phyloP scores from a whole-genome alignment of 2,329 filamentous ascomycete species.

The Fusarium sp. region DNA sequence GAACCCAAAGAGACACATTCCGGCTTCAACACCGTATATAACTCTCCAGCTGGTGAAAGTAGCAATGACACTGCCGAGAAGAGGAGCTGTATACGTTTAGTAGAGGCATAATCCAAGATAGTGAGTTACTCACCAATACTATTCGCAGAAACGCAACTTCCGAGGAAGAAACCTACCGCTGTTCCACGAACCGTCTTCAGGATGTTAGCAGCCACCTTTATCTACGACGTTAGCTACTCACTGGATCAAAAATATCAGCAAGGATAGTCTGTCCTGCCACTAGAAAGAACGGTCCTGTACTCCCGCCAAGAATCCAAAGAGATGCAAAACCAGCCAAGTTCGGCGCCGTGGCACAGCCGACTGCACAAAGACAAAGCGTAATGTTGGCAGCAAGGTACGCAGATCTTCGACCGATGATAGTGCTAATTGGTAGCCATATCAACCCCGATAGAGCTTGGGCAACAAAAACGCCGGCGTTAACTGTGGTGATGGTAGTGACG shows the following conservation, averaged over 20 bases:
- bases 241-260: slow-evolving; percentile 44
- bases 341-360: slow-evolving; percentile 37
- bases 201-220: neutral
- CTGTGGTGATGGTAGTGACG: slow-evolving; percentile 33
- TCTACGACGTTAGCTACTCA: neutral
- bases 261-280: slow-evolving; percentile 44
- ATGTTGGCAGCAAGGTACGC: slow-evolving; percentile 43
- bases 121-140: slow-evolving; percentile 34
- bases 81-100: slow-evolving; percentile 28
- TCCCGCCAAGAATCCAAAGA: slow-evolving; percentile 43
- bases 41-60: slow-evolving; percentile 46
- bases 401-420: slow-evolving; percentile 38
- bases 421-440: slow-evolving; percentile 44
- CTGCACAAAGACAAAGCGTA: slow-evolving; percentile 37
- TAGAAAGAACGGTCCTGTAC: slow-evolving; percentile 43
- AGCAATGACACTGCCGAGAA: slow-evolving; percentile 44
- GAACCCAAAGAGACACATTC: slow-evolving; percentile 43
- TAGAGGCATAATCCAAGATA: accelerated
- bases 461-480: slow-evolving; percentile 43
- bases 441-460: slow-evolving; percentile 41
- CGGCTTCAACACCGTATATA: slow-evolving; percentile 44
- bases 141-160: slow-evolving; percentile 43
- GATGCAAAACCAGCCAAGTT: slow-evolving; percentile 39
- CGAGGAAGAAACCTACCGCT: slow-evolving; percentile 44
- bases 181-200: slow-evolving; percentile 39